Base-by-base conservation (phyloP, 192 early-diverging fungal species). In the Gryganskiella cystojenkinii region DNA sequence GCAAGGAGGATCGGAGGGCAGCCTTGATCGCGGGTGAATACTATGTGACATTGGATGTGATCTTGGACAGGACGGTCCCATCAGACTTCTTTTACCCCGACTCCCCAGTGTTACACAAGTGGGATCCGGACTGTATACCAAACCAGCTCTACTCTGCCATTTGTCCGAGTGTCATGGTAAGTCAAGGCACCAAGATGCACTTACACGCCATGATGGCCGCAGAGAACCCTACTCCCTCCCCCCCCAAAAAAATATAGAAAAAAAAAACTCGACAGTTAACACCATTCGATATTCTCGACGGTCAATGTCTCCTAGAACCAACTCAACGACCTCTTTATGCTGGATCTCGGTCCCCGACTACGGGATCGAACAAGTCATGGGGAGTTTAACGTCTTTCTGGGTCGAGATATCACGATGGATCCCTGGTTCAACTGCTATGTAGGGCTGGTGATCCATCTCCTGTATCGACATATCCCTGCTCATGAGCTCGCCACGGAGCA, bases 331-430 rank as follows among this genome's bases (percentile, higher is more conserved):
- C 37, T 76, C 14, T 76, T 76, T 50, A 35, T 76, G 4, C 33
- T 37, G 13, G 50, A 4, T 0, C 25, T 35, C 27, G 74, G 74
- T 20, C 66, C 74, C 0, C 66, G 74, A 14, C 56, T 78, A 20
- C 66, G 74, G 22, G 74, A 78, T 25, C 28, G 67, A 43, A 54
- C 74, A 3, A 78, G 74, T 11, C 74, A 78, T n/a, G 74, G 74
- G 3, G 74, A 78, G 19, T 24, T 64, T 2, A 78, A 78, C n/a
- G 20, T 13, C 0, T 69, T 51, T n/a, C 24, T 78, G 15, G 54
- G 25, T 7, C 20, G 1, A 4, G 66, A 78, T 28, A 64, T 78
- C 42, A 64, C 24, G 8, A 27, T 4, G 5, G 60, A 57, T 11
- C 53, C 74, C 2, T 78, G 74, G 74, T 60, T 78, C 24, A 42